Base-by-base conservation (phyloP, 257 asterid species). In the Striga asiatica region DNA sequence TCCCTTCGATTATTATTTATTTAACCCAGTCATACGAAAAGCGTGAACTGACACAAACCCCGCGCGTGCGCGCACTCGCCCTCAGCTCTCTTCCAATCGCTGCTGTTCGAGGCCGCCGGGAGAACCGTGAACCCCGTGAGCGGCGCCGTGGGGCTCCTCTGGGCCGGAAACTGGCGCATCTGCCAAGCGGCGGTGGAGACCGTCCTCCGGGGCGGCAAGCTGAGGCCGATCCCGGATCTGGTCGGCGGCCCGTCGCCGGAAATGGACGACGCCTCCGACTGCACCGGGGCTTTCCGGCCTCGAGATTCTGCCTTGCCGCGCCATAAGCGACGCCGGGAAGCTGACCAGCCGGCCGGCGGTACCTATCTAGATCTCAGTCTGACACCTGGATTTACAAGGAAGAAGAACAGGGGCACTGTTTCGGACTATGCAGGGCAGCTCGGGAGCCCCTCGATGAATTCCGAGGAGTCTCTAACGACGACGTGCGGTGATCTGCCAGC, bases 121-220 rank as follows among this genome's bases (percentile, higher is more conserved):
- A 62, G 97, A 58, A 83, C 89, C 1, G 82, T 89, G 48, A 85
- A 89, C 32, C 97, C 95, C 27, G 93, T 89, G 8, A 78, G 68
- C 72, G 93, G 94, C 18, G 94, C 88, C 0, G 84, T 81, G 39
- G 97, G 97, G 6, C 54, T 85, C 59, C 18, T 85, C 31, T 74
- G 82, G 89, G 77, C 85, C 6, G 89, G 94, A 11, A 89, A 83
- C 51, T 89, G 97, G 97, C 80, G 76, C 69, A 56, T 71, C 34
- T 89, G 95, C 65, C 93, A 85, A 73, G 59, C 88, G 20, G 93
- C 95, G 24, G 93, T 76, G 62, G 92, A 85, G 73, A 83, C 93
- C 45, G 97, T 89, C 49, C 85, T 85, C 18, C 74, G 71, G 51
- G 95, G 95, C 56, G 96, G 93, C 28, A 71, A 56, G 2, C 31